These are phyloP conservation scores for Emmonsiellopsis sp. DNA, from an alignment of 2,329 filamentous ascomycete species.

Conservation along the genomic window DNA sequence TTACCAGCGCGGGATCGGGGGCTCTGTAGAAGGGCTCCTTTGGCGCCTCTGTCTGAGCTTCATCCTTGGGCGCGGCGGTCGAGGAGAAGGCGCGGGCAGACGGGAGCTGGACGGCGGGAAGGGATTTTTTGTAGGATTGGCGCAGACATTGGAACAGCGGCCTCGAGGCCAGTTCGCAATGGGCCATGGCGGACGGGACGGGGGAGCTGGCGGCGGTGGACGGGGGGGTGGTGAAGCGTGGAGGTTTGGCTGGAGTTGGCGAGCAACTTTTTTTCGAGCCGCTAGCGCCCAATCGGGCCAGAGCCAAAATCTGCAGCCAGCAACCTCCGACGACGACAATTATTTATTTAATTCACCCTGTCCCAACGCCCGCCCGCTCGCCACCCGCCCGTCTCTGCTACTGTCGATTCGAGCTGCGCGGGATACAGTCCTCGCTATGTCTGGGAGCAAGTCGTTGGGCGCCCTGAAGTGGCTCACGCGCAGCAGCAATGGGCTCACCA, in stretches of 20 bases:
- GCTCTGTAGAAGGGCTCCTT: conserved; percentile 33
- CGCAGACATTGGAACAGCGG: conserved; percentile 34
- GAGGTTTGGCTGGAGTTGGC: conserved; percentile 11
- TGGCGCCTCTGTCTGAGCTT: conserved; percentile 31
- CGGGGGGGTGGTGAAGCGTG: conserved; percentile 11
- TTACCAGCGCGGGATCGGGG: conserved; percentile 58
- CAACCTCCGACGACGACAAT: neutral
- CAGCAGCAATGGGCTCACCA: conserved; percentile 18
- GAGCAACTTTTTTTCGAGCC: conserved; percentile 9
- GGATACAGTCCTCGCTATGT: conserved; percentile 19
- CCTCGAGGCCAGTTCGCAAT: conserved; percentile 34
- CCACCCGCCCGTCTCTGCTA: neutral
- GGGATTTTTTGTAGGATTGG: conserved; percentile 23
- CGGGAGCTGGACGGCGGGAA: conserved; percentile 25
- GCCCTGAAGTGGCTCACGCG: conserved; percentile 29
- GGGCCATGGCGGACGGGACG: conserved; percentile 24
- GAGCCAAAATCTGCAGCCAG: conserved; percentile 6
- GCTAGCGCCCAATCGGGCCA: conserved; percentile 13
- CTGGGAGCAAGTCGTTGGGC: conserved; percentile 26
- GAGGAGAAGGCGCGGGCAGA: conserved; percentile 40
- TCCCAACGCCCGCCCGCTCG: neutral
- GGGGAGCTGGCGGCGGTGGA: conserved; percentile 9
- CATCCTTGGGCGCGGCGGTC: conserved; percentile 34
- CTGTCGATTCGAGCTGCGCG: neutral
- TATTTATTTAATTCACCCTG: neutral